These are phyloP conservation scores for Yarrowia sp. DNA, from an alignment of 805 yeast genomes.

Conservation along the genomic window DNA sequence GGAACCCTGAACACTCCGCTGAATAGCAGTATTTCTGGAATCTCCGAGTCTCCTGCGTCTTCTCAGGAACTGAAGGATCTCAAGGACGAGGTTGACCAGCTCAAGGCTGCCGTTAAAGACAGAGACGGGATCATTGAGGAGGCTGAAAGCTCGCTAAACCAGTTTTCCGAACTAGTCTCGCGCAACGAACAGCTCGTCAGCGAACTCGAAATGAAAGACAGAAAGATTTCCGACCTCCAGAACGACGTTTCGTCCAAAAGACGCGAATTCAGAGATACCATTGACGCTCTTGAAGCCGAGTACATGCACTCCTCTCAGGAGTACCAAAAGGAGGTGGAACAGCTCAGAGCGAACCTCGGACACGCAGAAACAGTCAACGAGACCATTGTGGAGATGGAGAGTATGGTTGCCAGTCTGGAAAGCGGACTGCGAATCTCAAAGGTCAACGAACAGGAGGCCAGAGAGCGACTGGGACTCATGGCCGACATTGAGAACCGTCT, in stretches of 20 bases:
- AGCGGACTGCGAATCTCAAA: constrained; percentile 43
- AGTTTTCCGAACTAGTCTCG: constrained; percentile 28
- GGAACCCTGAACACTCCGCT: constrained; percentile 4
- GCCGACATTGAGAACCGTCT: constrained; percentile 51
- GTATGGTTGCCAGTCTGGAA: constrained; percentile 44
- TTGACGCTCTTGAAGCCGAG: constrained; percentile 46
- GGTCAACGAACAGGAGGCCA: constrained; percentile 46
- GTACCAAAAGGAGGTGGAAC: constrained; percentile 44
- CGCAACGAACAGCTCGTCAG: constrained; percentile 32
- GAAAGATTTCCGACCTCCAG: constrained; percentile 45
- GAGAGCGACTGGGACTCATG: constrained; percentile 48
- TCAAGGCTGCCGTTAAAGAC: constrained; percentile 14
- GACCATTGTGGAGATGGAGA: constrained; percentile 45
- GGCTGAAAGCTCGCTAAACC: constrained; percentile 25
- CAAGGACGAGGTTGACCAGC: constrained; percentile 3
- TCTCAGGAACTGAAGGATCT: constrained; percentile 5
- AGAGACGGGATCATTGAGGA: constrained; percentile 35
- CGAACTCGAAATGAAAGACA: constrained; percentile 45
- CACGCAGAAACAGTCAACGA: constrained; percentile 43
- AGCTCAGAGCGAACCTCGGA: constrained; percentile 42
- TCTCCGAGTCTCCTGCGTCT: neutral
- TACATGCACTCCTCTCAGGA: constrained; percentile 43
- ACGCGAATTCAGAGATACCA: constrained; percentile 48
- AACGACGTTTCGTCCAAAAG: constrained; percentile 47
- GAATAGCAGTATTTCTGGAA: neutral